Percentiles rank a stretch among this genome's conserved stretches.
phyloP scores from a whole-genome alignment of 1,284 basidiomycete genomes.

The Fistulinella staudtii region DNA sequence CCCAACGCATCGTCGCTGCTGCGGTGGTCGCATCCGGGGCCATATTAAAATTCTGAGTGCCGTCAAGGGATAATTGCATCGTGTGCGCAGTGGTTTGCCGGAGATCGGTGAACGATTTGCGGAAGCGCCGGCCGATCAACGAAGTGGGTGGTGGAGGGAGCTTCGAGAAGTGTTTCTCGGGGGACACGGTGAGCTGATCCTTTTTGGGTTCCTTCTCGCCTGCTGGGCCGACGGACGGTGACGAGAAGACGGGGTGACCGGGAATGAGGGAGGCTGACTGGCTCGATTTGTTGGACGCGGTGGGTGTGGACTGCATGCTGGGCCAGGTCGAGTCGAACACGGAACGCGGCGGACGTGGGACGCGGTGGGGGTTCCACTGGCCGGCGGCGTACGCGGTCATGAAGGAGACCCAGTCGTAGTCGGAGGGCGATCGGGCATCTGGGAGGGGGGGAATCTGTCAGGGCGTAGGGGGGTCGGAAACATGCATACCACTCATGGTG shows the following conservation, averaged over 20 bases:
- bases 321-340: slow-evolving; percentile 25
- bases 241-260: too few relatives aligned
- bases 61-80: slow-evolving; percentile 26
- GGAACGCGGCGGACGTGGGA: slow-evolving; percentile 60
- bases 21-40: slow-evolving; percentile 59
- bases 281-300: slow-evolving; percentile 8
- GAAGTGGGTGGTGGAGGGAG: slow-evolving; percentile 25
- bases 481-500: slow-evolving; percentile 22
- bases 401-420: slow-evolving; percentile 75
- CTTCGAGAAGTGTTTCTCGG: slow-evolving; percentile 29
- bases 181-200: slow-evolving; percentile 22
- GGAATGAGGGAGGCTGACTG: slow-evolving; percentile 5
- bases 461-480: slow-evolving; percentile 2
- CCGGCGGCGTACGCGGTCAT: slow-evolving; percentile 72
- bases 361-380: slow-evolving; percentile 76
- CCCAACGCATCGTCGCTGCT: slow-evolving; percentile 83
- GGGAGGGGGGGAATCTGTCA: slow-evolving; percentile 8
- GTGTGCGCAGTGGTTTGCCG: slow-evolving; percentile 31
- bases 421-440: slow-evolving; percentile 31
- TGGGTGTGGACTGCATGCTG: slow-evolving; percentile 6
- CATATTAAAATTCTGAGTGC: slow-evolving; percentile 28
- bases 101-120: slow-evolving; percentile 55
- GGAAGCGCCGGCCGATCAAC: slow-evolving; percentile 40
- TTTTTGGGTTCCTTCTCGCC: slow-evolving; percentile 24
- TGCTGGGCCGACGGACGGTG: slow-evolving; percentile 10